Evolutionary conservation across 2,329 filamentous ascomycete species (phyloP), one percentile per base, ranked within the genome.

Genomic region (Celoporthe dispersa): DNA sequence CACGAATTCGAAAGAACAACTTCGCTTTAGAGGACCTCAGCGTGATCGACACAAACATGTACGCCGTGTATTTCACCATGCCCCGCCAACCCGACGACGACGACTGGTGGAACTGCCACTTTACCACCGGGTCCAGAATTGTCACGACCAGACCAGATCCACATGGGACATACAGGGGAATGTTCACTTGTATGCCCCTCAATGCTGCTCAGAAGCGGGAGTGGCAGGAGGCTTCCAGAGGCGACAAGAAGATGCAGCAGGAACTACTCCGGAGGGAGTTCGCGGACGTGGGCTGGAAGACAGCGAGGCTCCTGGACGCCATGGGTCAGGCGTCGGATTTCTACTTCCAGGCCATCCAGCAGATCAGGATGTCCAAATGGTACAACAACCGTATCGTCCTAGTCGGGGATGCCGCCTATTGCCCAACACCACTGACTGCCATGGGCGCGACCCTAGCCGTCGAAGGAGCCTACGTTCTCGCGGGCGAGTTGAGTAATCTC

Each of bases 321-420:
- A 77, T 88, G 75, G 19, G 51, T n/a, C 71, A 75, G 16, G 70
- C 78, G 0, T 74, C 81, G 0, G 81, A 86, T 72, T 85, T 87
- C 71, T 87, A 87, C 77, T 78, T 79, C 61, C 74, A 81, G 12
- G 76, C 79, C 2, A 71, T 86, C 22, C 83, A 79, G 0, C 80
- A 84, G 55, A 81, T 89, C 44, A 81, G 80, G 66, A 71, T 84
- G 68, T 75, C 79, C 0, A 72, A 72, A 5, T 87, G 82, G 84
- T 81, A 78, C 3, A 76, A 76, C 0, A 83, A 84, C 0, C 82
- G 86, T 0, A 80, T 87, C 3, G 82, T 80, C 1, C 77, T 88
- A 0, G 65, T 89, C 0, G 88, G 87, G 0, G 87, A 90, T 73
- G 85, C 88, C 3, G 86, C 78, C 0, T 85, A 83, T 73, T 84